A percentile compares a stretch with the other conserved stretches of the same genome.
Conservation (phyloP, 345 rosid genomes). For the Laguncularia racemosa region DNA sequence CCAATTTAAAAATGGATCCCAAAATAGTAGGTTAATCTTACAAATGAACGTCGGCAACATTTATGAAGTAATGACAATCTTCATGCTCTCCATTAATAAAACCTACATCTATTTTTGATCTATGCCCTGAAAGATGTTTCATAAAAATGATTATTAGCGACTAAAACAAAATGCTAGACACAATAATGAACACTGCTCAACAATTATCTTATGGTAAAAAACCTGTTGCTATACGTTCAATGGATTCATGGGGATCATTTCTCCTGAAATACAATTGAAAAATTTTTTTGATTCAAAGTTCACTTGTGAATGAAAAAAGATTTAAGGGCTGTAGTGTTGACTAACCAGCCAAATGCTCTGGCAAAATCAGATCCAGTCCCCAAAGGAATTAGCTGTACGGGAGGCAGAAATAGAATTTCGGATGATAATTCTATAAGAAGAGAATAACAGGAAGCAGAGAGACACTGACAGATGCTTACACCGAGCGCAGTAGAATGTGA, state of each 20-base stretch:
- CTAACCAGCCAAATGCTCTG: constrained; percentile 94
- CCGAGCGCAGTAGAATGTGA: constrained; percentile 76
- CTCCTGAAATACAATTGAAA: constrained; percentile 41
- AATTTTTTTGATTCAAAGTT: neutral
- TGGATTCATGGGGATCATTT: constrained; percentile 72
- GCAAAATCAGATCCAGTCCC: constrained; percentile 98
- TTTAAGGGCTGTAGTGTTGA: constrained; percentile 9
- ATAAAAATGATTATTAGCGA: neutral
- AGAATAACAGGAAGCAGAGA: constrained; percentile 2
- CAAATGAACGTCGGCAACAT: constrained; percentile 97
- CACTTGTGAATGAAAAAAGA: neutral
- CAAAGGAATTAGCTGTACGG: constrained; percentile 74
- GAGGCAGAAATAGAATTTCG: constrained; percentile 13
- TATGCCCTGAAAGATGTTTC: constrained; percentile 45
- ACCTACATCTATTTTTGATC: constrained; percentile 68
- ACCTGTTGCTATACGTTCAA: constrained; percentile 85
- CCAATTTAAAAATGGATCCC: neutral
- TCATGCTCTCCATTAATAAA: constrained; percentile 46
- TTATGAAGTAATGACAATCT: constrained; percentile 70
- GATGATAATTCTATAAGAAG: neutral
- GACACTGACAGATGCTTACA: constrained; percentile 38
- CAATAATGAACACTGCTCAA: too few relatives aligned
- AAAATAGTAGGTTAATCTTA: constrained; percentile 34
- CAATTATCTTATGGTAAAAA: too few relatives aligned
- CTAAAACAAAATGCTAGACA: neutral